These are phyloP conservation scores for Mycena maculata DNA, from an alignment of 768 basidiomycete genomes.

Conservation along the genomic window DNA sequence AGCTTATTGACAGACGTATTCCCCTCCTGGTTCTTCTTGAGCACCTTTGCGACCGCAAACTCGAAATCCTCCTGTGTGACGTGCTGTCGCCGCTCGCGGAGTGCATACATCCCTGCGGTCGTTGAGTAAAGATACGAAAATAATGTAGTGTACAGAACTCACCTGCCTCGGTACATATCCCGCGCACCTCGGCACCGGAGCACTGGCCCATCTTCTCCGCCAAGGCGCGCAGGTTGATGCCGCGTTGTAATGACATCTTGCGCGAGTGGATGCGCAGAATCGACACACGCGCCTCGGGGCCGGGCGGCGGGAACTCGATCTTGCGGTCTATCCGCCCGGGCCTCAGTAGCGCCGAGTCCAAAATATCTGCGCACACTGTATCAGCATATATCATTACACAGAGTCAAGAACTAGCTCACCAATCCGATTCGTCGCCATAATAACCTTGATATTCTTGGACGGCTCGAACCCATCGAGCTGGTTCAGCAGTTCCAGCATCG, in stretches of 20 bases:
- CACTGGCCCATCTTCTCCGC: constrained; percentile 99
- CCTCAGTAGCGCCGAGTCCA: constrained; percentile 92
- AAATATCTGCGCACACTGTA: constrained; percentile 89
- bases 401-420: constrained; percentile 53
- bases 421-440: constrained; percentile 98
- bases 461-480: constrained; percentile 94
- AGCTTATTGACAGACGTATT: constrained; percentile 96
- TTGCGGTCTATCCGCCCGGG: constrained; percentile 96
- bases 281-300: constrained; percentile 96
- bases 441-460: constrained; percentile 96
- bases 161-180: constrained; percentile 98
- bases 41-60: constrained; percentile 96
- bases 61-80: constrained; percentile 99
- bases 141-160: constrained; percentile 38
- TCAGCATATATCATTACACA: not conserved
- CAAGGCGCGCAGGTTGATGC: constrained; percentile 94
- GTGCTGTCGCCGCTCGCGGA: constrained; percentile 94
- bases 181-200: constrained; percentile 96
- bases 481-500: constrained; percentile 90
- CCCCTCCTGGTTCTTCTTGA: constrained; percentile 97
- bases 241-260: constrained; percentile 99
- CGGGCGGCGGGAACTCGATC: constrained; percentile 99
- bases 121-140: not conserved
- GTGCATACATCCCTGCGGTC: constrained; percentile 88
- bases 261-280: constrained; percentile 97